Conservation (phyloP, 805 yeast genomes). For the Saccharomyces kudriavzevii region DNA sequence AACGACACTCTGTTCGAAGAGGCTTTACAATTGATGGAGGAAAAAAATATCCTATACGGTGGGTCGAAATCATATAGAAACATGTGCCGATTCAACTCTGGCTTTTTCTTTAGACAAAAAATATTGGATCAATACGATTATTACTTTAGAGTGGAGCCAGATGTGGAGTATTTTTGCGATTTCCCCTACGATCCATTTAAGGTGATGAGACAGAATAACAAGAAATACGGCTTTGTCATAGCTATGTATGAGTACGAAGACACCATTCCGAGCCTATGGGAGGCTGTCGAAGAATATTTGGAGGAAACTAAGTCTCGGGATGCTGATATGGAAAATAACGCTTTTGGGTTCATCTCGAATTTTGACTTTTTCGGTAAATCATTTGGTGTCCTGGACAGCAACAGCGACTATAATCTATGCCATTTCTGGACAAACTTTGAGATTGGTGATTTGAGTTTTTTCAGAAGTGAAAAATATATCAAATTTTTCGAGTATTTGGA, state of each 20-base stretch:
- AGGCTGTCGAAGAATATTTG: constrained; percentile 55
- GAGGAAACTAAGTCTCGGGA: constrained; percentile 44
- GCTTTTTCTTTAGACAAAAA: constrained; percentile 77
- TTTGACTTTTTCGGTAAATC: constrained; percentile 37
- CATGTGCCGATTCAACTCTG: constrained; percentile 94
- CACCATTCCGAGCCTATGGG: constrained; percentile 84
- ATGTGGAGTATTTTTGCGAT: constrained; percentile 82
- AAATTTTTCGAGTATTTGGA: constrained; percentile 59
- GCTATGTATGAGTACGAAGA: constrained; percentile 72
- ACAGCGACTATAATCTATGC: constrained; percentile 63
- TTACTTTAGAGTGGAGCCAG: constrained; percentile 95
- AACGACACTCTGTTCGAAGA: constrained; percentile 48
- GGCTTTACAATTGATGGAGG: constrained; percentile 37
- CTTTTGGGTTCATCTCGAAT: constrained; percentile 40
- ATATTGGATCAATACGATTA: constrained; percentile 67
- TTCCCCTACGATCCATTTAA: constrained; percentile 76
- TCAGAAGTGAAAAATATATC: constrained; percentile 55
- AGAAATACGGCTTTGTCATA: constrained; percentile 83
- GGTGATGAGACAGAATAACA: constrained; percentile 64
- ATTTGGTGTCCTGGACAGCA: constrained; percentile 38
- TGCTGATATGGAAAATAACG: constrained; percentile 32
- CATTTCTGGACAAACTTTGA: constrained; percentile 89
- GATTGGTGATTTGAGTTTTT: constrained; percentile 62
- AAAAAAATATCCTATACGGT: constrained; percentile 53
- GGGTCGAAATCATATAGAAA: constrained; percentile 65